Base-by-base conservation (phyloP, 2,329 filamentous ascomycete species). In the Paraphoma chrysanthemicola region DNA sequence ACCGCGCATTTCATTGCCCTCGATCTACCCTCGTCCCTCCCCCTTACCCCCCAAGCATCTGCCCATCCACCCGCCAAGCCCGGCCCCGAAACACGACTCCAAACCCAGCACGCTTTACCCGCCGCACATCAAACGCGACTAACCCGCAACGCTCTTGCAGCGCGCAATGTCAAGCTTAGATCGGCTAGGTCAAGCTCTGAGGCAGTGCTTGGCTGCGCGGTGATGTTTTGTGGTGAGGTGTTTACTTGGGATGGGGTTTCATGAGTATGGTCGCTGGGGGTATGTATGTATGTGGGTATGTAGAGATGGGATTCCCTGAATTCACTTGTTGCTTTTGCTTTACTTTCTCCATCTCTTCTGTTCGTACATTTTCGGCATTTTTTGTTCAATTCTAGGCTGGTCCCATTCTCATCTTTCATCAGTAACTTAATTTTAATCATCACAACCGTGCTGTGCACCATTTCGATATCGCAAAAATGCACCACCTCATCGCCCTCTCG, bases 61-160 rank as follows among this genome's bases (percentile, higher is more conserved):
- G n/a, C 10, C 12, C 39, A 42, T 17, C 11, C 39, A 42, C 10
- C 2, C 56, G 63, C 67, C 67, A 67, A 67, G 66, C 41, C 39
- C 36, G 33, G 17, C 49, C 44, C 60, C 68, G 68, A 73, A 73
- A 73, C 70, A 68, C 59, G 29, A 36, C 36, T 50, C 61, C 66
- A 72, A 69, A 74, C 70, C 56, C 47, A 55, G 41, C 42, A 29
- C 56, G 71, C 68, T 48, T 53, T 71, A 74, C 51, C 43, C 56
- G 31, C 38, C 17, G 62, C 64, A 67, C 63, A 67, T 70, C 65
- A 70, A 68, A 74, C 70, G 41, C 48, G 31, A 14, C 10, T 41
- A 17, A 41, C 62, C 56, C 60, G 62, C 51, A 50, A 31, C 30
- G 44, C 29, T 41, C 53, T 33, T 51, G 14, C 44, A 17, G 28